A percentile compares a stretch with the other conserved stretches of the same genome.
Evolutionary conservation across 2,329 filamentous ascomycete genomes (phyloP).

Genomic region (Talaromyces islandicus): DNA sequence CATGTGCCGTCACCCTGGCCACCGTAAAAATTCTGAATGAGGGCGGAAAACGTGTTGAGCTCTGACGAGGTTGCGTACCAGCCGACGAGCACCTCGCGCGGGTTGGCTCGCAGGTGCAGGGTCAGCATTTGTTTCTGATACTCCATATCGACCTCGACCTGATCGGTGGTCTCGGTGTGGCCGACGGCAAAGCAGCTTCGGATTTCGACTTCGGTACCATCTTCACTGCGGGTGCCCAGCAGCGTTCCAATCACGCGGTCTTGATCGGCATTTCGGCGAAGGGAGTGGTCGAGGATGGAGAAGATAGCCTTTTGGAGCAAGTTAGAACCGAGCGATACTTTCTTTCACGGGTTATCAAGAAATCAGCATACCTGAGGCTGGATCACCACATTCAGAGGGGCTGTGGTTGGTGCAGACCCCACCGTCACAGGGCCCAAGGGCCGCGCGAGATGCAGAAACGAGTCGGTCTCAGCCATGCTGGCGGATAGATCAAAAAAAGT

Average conservation of each 20-base stretch:
- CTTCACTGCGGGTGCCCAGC: conserved; percentile 86
- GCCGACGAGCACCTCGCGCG: conserved; percentile 87
- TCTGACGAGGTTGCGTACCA: conserved; percentile 98
- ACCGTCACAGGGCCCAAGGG: conserved; percentile 77
- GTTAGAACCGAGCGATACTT: background rate
- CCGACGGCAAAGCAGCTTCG: conserved; percentile 95
- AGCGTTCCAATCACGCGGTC: conserved; percentile 96
- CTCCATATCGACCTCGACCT: conserved; percentile 99
- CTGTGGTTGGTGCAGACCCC: conserved; percentile 76
- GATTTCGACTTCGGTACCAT: conserved; percentile 94
- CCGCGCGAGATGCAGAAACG: conserved; percentile 90
- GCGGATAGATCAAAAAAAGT: conserved; percentile 20
- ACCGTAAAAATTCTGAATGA: conserved; percentile 99
- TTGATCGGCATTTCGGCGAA: conserved; percentile 84
- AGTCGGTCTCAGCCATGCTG: conserved; percentile 77
- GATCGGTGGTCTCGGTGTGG: conserved; percentile 96
- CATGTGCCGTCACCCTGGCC: conserved; percentile 94
- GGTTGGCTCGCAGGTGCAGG: conserved; percentile 87
- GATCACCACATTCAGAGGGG: conserved; percentile 88
- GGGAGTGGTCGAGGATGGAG: conserved; percentile 77
- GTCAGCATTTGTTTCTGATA: conserved; percentile 99
- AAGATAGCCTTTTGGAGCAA: conserved; percentile 50
- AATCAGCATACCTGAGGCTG: conserved; percentile 73
- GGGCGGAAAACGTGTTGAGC: conserved; percentile 94
- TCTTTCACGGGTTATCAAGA: background rate